phyloP scores from a whole-genome alignment of 106 monocot genomes.

The Phalaenopsis equestris region DNA sequence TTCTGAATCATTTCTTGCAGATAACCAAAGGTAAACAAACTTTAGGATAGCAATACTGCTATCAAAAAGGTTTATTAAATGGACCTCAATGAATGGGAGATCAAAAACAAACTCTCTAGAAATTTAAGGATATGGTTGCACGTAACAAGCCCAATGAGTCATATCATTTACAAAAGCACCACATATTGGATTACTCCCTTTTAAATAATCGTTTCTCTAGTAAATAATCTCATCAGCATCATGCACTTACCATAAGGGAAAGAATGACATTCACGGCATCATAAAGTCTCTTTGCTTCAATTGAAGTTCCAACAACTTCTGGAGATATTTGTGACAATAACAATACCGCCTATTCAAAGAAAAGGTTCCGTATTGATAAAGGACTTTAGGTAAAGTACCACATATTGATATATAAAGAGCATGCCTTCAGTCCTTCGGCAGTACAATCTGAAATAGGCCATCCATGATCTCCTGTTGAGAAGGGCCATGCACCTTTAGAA shows the following conservation, averaged over 20 bases:
- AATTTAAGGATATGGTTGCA: too few relatives aligned
- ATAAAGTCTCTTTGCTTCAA: slow-evolving; percentile 48
- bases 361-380: not conserved
- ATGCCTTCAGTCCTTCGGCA: slow-evolving; percentile 73
- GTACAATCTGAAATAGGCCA: slow-evolving; percentile 93
- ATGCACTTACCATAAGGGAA: slow-evolving; percentile 58
- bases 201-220: too few relatives aligned
- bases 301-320: slow-evolving; percentile 59
- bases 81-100: too few relatives aligned
- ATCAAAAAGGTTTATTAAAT: too few relatives aligned
- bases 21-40: too few relatives aligned
- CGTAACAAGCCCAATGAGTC: too few relatives aligned
- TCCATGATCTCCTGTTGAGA: slow-evolving; percentile 84
- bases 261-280: slow-evolving; percentile 89
- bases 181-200: too few relatives aligned
- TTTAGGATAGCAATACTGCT: not conserved
- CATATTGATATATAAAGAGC: not conserved
- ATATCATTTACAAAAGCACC: too few relatives aligned
- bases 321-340: slow-evolving; percentile 58
- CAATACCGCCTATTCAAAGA: slow-evolving; percentile 49
- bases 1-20: too few relatives aligned
- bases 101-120: too few relatives aligned
- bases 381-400: not conserved
- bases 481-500: slow-evolving; percentile 90
- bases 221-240: not conserved